Conservation (phyloP, 176 grass and related monocot species). For the Triticum urartu region DNA sequence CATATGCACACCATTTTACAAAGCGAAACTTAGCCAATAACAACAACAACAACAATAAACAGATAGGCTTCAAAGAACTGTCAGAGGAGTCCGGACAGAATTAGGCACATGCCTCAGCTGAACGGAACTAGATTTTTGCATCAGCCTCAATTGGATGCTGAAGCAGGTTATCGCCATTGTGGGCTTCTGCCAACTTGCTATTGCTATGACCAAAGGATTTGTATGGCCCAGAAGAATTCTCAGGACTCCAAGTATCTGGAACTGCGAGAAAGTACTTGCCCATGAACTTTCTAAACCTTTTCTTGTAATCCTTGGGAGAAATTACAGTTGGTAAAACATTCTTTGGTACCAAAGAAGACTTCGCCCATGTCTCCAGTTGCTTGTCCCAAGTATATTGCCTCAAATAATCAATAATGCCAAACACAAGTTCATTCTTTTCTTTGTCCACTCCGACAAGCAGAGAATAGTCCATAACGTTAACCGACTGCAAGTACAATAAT, state of each 20-base stretch:
- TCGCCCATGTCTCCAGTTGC: conserved; percentile 90
- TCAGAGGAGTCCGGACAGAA: conserved; percentile 28
- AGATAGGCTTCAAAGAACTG: conserved; percentile 31
- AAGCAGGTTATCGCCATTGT: conserved; percentile 26
- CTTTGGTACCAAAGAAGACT: conserved; percentile 75
- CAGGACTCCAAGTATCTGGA: conserved; percentile 74
- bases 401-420: conserved; percentile 95
- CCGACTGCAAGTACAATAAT: conserved; percentile 62
- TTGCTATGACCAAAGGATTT: conserved; percentile 60
- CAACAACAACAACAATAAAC: conserved; percentile 34
- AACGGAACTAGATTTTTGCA: neutral
- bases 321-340: conserved; percentile 79
- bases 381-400: conserved; percentile 97
- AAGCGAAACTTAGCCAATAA: conserved; percentile 17
- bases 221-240: conserved; percentile 41
- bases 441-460: conserved; percentile 90
- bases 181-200: conserved; percentile 40
- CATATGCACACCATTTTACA: conserved; percentile 72
- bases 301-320: conserved; percentile 86
- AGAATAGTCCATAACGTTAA: conserved; percentile 95
- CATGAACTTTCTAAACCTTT: conserved; percentile 91
- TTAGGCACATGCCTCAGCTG: conserved; percentile 28
- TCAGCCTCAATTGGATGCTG: conserved; percentile 44
- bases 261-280: conserved; percentile 72
- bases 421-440: conserved; percentile 72